A percentile compares a stretch with the other conserved stretches of the same genome.
Conservation (phyloP, 768 basidiomycete genomes). For the Leccinum ochraceum region DNA sequence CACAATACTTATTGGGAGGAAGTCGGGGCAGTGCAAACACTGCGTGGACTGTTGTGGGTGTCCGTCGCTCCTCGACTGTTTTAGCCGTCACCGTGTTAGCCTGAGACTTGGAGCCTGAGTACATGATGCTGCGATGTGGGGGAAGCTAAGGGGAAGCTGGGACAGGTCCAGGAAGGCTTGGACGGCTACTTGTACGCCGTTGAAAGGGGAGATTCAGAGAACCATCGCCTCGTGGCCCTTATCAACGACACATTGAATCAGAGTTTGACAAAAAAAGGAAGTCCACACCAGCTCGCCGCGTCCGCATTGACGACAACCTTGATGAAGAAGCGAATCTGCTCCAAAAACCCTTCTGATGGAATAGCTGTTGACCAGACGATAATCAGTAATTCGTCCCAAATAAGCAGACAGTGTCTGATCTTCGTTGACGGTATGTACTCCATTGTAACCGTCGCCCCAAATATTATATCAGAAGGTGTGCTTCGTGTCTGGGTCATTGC, state of each 20-base stretch:
- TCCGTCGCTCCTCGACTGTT: slow-evolving; percentile 2
- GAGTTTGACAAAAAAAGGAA: not conserved
- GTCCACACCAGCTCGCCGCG: not conserved
- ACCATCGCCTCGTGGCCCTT: slow-evolving; percentile 2
- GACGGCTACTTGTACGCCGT: not conserved
- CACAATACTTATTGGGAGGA: not conserved
- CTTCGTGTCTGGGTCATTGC: no score
- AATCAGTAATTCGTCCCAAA: no score
- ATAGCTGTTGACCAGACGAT: no score
- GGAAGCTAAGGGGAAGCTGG: not conserved
- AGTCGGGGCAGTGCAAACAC: slow-evolving; percentile 1
- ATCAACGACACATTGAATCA: slow-evolving; percentile 1
- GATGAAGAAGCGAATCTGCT: no score
- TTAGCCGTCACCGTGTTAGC: not conserved
- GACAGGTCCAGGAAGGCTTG: not conserved
- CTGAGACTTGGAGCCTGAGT: not conserved
- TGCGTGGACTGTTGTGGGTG: slow-evolving; percentile 11
- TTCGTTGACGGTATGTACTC: no score
- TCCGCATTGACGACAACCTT: no score
- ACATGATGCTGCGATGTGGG: not conserved
- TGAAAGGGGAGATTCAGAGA: not conserved
- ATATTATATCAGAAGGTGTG: no score
- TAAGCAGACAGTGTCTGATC: no score
- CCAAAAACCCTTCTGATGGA: no score
- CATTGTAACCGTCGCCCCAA: no score